Evolutionary conservation across 768 basidiomycete species (phyloP), one percentile per base, ranked within the genome.

Genomic region (Boletus speciosus): DNA sequence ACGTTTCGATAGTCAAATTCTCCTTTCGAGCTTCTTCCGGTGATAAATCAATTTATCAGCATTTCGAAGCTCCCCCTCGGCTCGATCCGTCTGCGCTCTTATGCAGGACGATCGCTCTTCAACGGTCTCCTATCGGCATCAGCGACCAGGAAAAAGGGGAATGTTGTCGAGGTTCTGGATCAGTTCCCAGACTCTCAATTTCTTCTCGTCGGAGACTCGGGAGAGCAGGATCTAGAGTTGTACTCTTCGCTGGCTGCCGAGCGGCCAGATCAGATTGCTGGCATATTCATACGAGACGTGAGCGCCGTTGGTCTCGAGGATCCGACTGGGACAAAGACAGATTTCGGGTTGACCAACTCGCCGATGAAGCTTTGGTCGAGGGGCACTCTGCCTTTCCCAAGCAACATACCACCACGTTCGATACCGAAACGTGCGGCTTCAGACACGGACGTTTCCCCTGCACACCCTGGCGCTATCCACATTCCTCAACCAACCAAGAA

Each of bases 161-260:
- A 86, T 19, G 82, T 98, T 8, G 66, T 86, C n/a, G 90, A 94
- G 37, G 76, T 92, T 21, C 73, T 95, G 12, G 79, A 87, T 37
- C 74, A 82, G 3, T 95, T 95, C 67, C 83, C 83, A 0, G 75
- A 83, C 38, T 83, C 89, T 1, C 75, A 71, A 37, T 97, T 98
- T 71, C 70, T 98, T 64, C 81, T 95, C 46, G 77, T 98, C 38
- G 96, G 96, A 7, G 96, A 98, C 68, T 84, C 86, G 0, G 96
- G 95, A 34, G 96, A 98, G 66, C 95, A 97, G 61, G 96, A 98
- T 71, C 73, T 98, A 41, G 94, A 98, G 69, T 76, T 98, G 2
- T 98, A 98, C 67, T 77, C 86, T 14, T 76, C 83, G 4, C 66
- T 96, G 16, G 93, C 96, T 1, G 69, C 73, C 16, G 85, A 90